These are phyloP conservation scores for Rhododendron kiyosumense DNA, from an alignment of 148 eudicot genomes.

Conservation along the genomic window DNA sequence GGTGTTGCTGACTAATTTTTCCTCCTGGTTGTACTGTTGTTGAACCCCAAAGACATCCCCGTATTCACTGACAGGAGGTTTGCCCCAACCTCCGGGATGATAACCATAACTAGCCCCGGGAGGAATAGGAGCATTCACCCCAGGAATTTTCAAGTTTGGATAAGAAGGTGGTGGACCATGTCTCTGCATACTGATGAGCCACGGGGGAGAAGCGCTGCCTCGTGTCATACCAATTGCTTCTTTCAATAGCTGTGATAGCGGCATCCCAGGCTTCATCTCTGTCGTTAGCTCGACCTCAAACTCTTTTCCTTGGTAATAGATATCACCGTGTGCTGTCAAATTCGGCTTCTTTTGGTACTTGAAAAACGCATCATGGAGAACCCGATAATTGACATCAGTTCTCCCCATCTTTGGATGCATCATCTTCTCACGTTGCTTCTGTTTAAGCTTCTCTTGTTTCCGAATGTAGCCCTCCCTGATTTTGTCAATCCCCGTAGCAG, in stretches of 20 bases:
- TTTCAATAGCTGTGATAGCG: slow-evolving; percentile 69
- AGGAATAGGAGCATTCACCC: too few species aligned
- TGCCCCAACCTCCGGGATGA: too few species aligned
- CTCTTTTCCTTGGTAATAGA: slow-evolving; percentile 36
- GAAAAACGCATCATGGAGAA: slow-evolving; percentile 46
- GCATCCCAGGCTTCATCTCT: slow-evolving; percentile 90
- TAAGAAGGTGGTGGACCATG: too few species aligned
- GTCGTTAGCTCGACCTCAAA: slow-evolving; percentile 61
- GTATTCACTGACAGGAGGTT: too few species aligned
- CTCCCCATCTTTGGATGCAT: slow-evolving; percentile 99
- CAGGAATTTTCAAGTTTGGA: too few species aligned
- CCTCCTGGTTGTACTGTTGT: slow-evolving; percentile 93
- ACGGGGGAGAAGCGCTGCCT: slow-evolving; percentile 71
- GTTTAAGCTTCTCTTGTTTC: slow-evolving; percentile 72
- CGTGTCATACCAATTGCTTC: slow-evolving; percentile 98
- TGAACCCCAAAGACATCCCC: too few species aligned
- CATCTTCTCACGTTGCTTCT: slow-evolving; percentile 90
- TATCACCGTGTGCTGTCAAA: too few species aligned
- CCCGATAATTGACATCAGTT: slow-evolving; percentile 98
- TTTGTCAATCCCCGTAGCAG: too few species aligned
- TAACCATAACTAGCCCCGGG: too few species aligned
- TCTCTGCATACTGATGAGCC: too few species aligned
- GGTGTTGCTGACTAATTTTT: slow-evolving; percentile 69
- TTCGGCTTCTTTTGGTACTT: too few species aligned
- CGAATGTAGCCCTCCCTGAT: too few species aligned